Evolutionary conservation across 345 rosid species (phyloP), one percentile per base, ranked within the genome.

Genomic region (Corchorus olitorius): DNA sequence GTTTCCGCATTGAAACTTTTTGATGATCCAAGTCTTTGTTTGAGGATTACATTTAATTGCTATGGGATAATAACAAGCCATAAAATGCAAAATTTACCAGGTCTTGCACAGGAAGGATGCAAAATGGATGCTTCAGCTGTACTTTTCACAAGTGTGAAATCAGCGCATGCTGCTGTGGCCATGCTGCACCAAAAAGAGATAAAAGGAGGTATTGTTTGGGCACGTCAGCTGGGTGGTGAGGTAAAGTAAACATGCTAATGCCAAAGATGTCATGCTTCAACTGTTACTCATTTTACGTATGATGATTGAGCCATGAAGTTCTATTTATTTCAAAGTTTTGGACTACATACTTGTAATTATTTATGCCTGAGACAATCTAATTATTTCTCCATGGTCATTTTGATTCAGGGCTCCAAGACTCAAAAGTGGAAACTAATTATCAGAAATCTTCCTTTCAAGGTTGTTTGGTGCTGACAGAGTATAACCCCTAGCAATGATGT

Each of bases 211-310:
- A 48, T 72, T 81, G 84, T 96, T 62, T 96, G 99, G 99, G 98
- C 97, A 45, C 92, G 98, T 19, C 98, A 96, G 86, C 89, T 96
- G 37, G 99, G 99, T 77, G 97, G 99, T 39, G 99, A 91, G 99
- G 99, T 95, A 84, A 85, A 66, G 37, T 39, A 74, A 56, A 16
- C 54, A 13, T 52, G 27, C 27, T 16, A 4, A 17, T 27, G 27
- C 27, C 27, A 10, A 48, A 62, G 49, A 15, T 22, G 49, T 58
- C 14, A 52, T 63, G 49, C 49, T 78, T 16, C 58, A 63, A 70
- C 19, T 17, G 49, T 15, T 58, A 45, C 49, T 71, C 77, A 6
- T 34, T 54, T 54, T 37, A 5, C 55, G 41, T 67, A 17, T 46
- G 34, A 65, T 79, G 56, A 49, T 19, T 15, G 59, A 43, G 34